A percentile compares a stretch with the other conserved stretches of the same genome.
phyloP scores from a whole-genome alignment of 495 filamentous ascomycete species.

The Aspergillus sparsus region DNA sequence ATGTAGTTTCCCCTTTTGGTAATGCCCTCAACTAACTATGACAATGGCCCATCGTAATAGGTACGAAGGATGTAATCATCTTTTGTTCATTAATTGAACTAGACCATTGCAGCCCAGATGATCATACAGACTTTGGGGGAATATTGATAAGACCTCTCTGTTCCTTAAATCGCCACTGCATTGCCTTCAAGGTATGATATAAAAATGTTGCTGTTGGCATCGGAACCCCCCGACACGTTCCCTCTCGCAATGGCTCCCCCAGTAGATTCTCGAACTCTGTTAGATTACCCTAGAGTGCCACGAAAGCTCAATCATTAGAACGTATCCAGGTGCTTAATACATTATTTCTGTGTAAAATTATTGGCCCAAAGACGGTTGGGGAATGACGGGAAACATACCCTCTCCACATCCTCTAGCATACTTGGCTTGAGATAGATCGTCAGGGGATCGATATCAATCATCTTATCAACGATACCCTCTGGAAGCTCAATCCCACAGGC shows the following conservation, averaged over 20 bases:
- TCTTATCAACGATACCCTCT: constrained; percentile 11
- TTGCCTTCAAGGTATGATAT: constrained; percentile 14
- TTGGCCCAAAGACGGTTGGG: too few relatives aligned
- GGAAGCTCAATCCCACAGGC: constrained; percentile 11
- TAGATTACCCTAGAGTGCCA: constrained; percentile 9
- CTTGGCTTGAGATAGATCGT: constrained; percentile 1
- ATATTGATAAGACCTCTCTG: constrained; percentile 1
- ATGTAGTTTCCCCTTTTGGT: too few relatives aligned
- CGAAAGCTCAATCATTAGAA: neutral
- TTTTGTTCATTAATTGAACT: too few relatives aligned
- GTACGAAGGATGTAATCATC: too few relatives aligned
- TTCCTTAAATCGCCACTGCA: constrained; percentile 18
- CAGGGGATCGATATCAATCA: constrained; percentile 11
- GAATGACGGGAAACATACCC: neutral
- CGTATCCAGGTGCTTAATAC: too few relatives aligned
- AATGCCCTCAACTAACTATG: too few relatives aligned
- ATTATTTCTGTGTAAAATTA: too few relatives aligned
- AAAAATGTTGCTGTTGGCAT: constrained; percentile 15
- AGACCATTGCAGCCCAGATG: neutral
- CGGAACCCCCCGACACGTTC: constrained; percentile 1
- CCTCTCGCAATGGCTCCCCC: constrained; percentile 16
- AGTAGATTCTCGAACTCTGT: constrained; percentile 19
- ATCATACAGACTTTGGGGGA: neutral
- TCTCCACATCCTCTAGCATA: constrained; percentile 17
- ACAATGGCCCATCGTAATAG: too few relatives aligned